These are phyloP conservation scores for Pseudotulostoma volvatum DNA, from an alignment of 495 filamentous ascomycete species.

Conservation along the genomic window DNA sequence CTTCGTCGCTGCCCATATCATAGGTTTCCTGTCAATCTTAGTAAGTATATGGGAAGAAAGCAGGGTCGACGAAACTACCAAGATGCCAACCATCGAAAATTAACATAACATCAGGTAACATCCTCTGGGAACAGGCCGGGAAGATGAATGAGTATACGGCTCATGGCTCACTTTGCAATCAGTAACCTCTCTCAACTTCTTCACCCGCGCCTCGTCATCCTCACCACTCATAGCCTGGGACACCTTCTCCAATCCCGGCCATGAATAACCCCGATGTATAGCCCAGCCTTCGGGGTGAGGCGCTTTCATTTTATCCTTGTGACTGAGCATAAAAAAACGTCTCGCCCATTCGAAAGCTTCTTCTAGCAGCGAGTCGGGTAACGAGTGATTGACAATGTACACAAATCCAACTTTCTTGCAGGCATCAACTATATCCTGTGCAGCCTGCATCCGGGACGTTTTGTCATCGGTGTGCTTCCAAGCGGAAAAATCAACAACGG, in stretches of 20 bases:
- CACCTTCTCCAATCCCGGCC: slow-evolving; percentile 49
- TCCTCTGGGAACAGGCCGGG: not conserved
- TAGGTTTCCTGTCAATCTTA: slow-evolving; percentile 38
- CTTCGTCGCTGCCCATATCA: slow-evolving; percentile 45
- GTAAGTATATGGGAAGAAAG: slow-evolving; percentile 1
- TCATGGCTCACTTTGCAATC: slow-evolving; percentile 26
- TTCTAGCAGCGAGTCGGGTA: slow-evolving; percentile 27
- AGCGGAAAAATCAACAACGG: slow-evolving; percentile 36
- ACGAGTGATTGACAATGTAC: slow-evolving; percentile 39
- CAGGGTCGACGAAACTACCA: no score
- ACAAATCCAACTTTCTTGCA: slow-evolving; percentile 43
- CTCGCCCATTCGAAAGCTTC: slow-evolving; percentile 39
- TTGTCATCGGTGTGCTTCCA: slow-evolving; percentile 18
- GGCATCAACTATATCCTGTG: slow-evolving; percentile 32
- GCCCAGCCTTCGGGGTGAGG: slow-evolving; percentile 43
- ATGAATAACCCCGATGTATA: slow-evolving; percentile 49
- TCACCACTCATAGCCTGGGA: slow-evolving; percentile 35
- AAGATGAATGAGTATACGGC: no score
- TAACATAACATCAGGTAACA: no score
- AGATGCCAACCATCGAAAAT: no score
- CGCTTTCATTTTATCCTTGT: slow-evolving; percentile 34
- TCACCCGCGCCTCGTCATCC: slow-evolving; percentile 21
- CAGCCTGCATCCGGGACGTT: slow-evolving; percentile 23
- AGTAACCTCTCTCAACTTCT: slow-evolving; percentile 18
- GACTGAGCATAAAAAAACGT: slow-evolving; percentile 28